Evolutionary conservation across 768 basidiomycete genomes (phyloP), one percentile per base, ranked within the genome.

Genomic region (Russula ochroleuca): DNA sequence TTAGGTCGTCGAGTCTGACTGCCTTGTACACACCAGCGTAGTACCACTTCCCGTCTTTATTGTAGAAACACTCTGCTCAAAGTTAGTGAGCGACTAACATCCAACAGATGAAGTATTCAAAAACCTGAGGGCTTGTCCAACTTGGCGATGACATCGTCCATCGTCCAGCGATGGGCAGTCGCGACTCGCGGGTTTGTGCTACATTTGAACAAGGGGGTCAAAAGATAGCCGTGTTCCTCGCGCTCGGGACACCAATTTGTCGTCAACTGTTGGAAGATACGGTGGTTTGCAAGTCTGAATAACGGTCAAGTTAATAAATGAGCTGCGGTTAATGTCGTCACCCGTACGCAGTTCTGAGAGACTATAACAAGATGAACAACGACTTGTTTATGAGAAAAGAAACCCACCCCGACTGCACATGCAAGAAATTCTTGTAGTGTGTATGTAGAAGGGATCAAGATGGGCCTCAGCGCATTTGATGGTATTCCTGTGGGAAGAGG

Each of bases 211-310:
- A 81, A 70, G 0, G 90, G 88, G 1, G 83, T 79, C 58, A 91
- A 82, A 71, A 85, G 84, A 69, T 87, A 92, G 3, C 90, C 90
- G 61, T 92, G 88, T 67, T 91, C 90, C 76, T 92, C 90, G 56
- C 85, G 84, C 51, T 89, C 88, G 2, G 87, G 83, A 69, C 90
- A 91, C 90, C 90, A 92, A 40, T 79, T 78, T 2, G 90, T 90
- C 19, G 86, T 90, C 7, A 76, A 71, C 61, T 85, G 82, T 59
- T 87, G 83, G 43, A 92, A 77, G 47, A 88, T 79, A 50, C 85
- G 83, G 70, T 90, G 87, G 65, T 85, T 85, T 8, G 80, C 75
- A 8, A 91, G 78, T 45, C 89, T 92, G 35, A 11, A 53, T 21
- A 11, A 8, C 14, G n/a, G 10, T 41, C 21, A 21, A 51, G 51